Evolutionary conservation across 768 basidiomycete genomes (phyloP).

Genomic region (Leccinellum luteum): DNA sequence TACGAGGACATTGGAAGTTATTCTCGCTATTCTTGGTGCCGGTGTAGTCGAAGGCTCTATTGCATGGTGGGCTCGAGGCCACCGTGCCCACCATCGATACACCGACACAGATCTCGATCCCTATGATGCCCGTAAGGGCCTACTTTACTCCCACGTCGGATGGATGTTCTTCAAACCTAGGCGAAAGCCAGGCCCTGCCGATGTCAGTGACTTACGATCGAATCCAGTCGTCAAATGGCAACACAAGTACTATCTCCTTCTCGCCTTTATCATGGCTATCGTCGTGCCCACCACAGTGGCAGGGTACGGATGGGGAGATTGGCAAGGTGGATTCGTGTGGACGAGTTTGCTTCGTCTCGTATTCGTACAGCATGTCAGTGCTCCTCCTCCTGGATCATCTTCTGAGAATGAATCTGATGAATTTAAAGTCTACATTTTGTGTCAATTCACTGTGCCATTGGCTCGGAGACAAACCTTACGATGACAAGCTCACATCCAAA

Average conservation of each 20-base stretch:
- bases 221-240: conserved; percentile 81
- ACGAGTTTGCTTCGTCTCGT: conserved; percentile 52
- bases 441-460: conserved; percentile 94
- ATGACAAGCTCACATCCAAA: conserved; percentile 89
- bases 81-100: conserved; percentile 93
- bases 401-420: background rate
- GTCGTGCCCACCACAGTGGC: conserved; percentile 58
- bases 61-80: conserved; percentile 95
- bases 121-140: conserved; percentile 84
- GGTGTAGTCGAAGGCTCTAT: conserved; percentile 93
- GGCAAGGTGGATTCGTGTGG: conserved; percentile 23
- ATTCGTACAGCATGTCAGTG: conserved; percentile 80
- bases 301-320: conserved; percentile 22
- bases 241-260: conserved; percentile 66
- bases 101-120: conserved; percentile 95
- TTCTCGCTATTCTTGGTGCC: conserved; percentile 78
- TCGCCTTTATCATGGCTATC: conserved; percentile 68
- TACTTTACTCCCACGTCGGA: conserved; percentile 79
- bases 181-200: conserved; percentile 79
- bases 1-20: conserved; percentile 75
- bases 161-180: conserved; percentile 92
- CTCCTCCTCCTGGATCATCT: conserved; percentile 3
- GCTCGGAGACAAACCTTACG: conserved; percentile 86
- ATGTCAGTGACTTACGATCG: conserved; percentile 77
- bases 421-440: conserved; percentile 79